phyloP scores from a whole-genome alignment of 1,139 yeast genomes.

The Candida sp. region DNA sequence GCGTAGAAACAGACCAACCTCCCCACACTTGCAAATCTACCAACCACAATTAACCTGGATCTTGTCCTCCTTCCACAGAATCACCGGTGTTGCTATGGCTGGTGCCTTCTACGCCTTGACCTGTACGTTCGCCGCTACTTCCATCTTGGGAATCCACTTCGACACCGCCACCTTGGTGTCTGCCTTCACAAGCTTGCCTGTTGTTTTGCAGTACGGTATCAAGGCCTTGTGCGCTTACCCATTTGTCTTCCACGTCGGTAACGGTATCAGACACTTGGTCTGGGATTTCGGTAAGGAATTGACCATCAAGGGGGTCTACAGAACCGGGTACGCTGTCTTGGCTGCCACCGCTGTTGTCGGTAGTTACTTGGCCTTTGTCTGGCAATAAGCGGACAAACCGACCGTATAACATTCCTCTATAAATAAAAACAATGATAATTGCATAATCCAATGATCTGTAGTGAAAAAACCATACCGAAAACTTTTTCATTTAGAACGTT shows the following conservation, averaged over 20 bases:
- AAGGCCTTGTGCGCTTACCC: conserved; percentile 82
- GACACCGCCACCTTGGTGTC: conserved; percentile 66
- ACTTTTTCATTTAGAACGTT: conserved; percentile 6
- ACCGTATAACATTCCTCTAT: too few species aligned
- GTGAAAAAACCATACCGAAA: not conserved
- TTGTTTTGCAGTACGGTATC: conserved; percentile 58
- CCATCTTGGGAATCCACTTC: conserved; percentile 64
- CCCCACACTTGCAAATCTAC: conserved; percentile 92
- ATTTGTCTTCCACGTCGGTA: conserved; percentile 82
- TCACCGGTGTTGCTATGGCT: conserved; percentile 86
- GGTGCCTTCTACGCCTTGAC: conserved; percentile 80
- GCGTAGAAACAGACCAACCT: conserved; percentile 85
- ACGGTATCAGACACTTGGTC: conserved; percentile 90
- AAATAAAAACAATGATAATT: too few species aligned
- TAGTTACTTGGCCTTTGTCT: conserved; percentile 54
- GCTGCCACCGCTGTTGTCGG: conserved; percentile 75
- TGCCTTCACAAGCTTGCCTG: conserved; percentile 62
- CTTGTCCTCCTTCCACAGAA: conserved; percentile 83
- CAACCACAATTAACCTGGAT: conserved; percentile 88
- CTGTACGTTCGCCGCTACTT: conserved; percentile 72
- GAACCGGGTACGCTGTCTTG: conserved; percentile 87
- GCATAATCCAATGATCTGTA: too few species aligned
- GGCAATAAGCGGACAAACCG: conserved; percentile 2
- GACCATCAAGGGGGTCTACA: conserved; percentile 84
- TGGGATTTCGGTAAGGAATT: conserved; percentile 91